Conservation (phyloP, 176 grass and related monocot genomes). For the Ensete glaucum region DNA sequence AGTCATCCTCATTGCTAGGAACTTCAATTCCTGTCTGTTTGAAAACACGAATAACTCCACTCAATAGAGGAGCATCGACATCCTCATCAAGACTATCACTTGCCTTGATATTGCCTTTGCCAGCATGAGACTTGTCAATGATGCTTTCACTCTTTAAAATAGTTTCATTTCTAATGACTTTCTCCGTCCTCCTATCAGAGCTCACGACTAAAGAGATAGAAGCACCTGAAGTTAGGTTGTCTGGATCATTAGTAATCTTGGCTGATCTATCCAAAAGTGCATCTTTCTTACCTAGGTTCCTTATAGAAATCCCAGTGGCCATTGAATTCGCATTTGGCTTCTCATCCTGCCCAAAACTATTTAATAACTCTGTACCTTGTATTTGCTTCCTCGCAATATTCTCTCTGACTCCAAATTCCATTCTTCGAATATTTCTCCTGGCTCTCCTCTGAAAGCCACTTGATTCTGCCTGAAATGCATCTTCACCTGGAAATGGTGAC, state of each 20-base stretch:
- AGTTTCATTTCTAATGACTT: slow-evolving; percentile 31
- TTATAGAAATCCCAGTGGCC: slow-evolving; percentile 29
- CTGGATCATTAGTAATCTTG: slow-evolving; percentile 30
- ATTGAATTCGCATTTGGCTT: slow-evolving; percentile 27
- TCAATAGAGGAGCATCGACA: slow-evolving; percentile 37
- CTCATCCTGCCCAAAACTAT: slow-evolving; percentile 35
- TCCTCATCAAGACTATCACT: slow-evolving; percentile 31
- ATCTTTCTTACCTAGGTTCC: slow-evolving; percentile 44
- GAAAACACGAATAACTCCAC: slow-evolving; percentile 60
- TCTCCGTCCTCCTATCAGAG: slow-evolving; percentile 30
- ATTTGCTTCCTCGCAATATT: slow-evolving; percentile 50
- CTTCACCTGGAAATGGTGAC: slow-evolving; percentile 32
- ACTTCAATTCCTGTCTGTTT: slow-evolving; percentile 82
- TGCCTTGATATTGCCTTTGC: slow-evolving; percentile 27
- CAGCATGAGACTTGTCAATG: slow-evolving; percentile 37
- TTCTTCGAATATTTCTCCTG: slow-evolving; percentile 56
- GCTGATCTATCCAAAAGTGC: slow-evolving; percentile 22
- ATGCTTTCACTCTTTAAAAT: background rate
- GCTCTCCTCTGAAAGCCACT: slow-evolving; percentile 56
- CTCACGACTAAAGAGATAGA: slow-evolving; percentile 25
- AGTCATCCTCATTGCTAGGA: slow-evolving; percentile 93
- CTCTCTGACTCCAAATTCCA: slow-evolving; percentile 71
- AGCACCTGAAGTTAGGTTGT: slow-evolving; percentile 24
- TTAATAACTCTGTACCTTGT: slow-evolving; percentile 31
- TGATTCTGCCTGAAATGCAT: slow-evolving; percentile 50